Evolutionary conservation across 495 filamentous ascomycete genomes (phyloP), one percentile per base, ranked within the genome.

Genomic region (Aspergillus sclerotioniger): DNA sequence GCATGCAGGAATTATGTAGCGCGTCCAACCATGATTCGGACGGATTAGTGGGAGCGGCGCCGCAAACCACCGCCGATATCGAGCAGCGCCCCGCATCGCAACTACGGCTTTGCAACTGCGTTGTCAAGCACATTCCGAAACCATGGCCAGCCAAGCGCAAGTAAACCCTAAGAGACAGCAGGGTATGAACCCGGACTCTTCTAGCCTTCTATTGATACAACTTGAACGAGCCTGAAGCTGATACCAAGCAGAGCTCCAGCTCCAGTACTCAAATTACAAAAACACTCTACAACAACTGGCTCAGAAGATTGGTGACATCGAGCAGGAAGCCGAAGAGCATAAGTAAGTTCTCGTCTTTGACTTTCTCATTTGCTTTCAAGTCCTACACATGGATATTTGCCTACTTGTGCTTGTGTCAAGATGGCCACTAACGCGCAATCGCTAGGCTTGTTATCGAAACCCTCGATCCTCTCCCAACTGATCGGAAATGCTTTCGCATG

Each of bases 401-500:
- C 25, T 25, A 25, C 25, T 25, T 25, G 25, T 25, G 25, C 25
- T 25, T 25, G 25, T 25, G 25, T 25, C 25, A 52, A 29, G 17
- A 59, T 41, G 39, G 35, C 35, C 54, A 50, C 63, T 69, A 46
- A 72, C 44, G 46, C 21, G 35, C 41, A 43, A 4, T 21, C 2
- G 19, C 46, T 67, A 97, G 94, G 73, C 90, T 98, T 63, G 94
- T 98, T 28, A 87, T 98, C 37, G 95, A 98, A 67, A 98, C 93
- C 28, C 78, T 98, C 63, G 84, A 85, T 48, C 92, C 91, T 37
- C 86, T 97, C 20, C 80, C 90, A 21, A 77, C 80, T 57, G 90
- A 95, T 55, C 91, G 94, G 59, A 98, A 96, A 80, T 98, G 93
- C 75, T 98, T 98, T 75, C 92, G 94, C 63, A 89, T 98, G 88